Evolutionary conservation across 108 stramenopile genomes (phyloP), one percentile per base, ranked within the genome.

Genomic region (Epipyxis sp.): DNA sequence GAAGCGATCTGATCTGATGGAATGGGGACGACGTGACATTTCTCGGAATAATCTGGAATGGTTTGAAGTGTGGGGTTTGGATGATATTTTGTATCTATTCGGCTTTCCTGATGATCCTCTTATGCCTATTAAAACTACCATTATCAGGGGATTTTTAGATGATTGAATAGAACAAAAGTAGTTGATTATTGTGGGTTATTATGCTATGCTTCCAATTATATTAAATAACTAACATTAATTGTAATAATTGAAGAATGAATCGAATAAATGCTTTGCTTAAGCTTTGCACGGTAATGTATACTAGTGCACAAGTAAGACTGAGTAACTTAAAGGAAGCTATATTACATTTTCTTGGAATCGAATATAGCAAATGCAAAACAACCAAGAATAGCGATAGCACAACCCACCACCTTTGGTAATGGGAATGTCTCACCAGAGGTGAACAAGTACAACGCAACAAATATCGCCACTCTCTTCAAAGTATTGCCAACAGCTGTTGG

Each of bases 391-490:
- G 61, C 61, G 61, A 65, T 65, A 32, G 61, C 61, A 32, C 61
- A 65, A 25, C 61, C 61, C 10, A 65, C 34, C 3, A 65, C 25
- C 61, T 65, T 65, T 3, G 61, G 61, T 32, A 65, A 16, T 35
- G 61, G 61, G 25, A 65, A 65, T 65, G 61, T 65, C 35, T 65
- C 61, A 6, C 61, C 61, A 6, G 20, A 16, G 10, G 61, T 65
- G 61, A 65, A 65, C 30, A 65, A 65, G 25, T 65, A 65, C 13
- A 65, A 25, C 30, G 61, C 61, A 29, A 65, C 61, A 37, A 65
- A 65, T 6, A 65, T 65, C 6, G 35, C 61, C 13, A 65, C 61
- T 3, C 61, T 16, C 25, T 65, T 65, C 30, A 65, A 32, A 29
- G 61, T 65, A 25, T 65, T 65, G 61, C 61, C 61, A 3, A 65